phyloP scores from a whole-genome alignment of 176 grass and related monocot genomes.

The Zea mays region Zm-B73-REFERENCE-NAM-5.0 NC_050101.1:78211001-78211500 shows the following conservation, averaged over 20 bases:
- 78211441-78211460: slow-evolving; percentile 81
- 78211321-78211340: too few relatives aligned
- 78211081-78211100: background rate
- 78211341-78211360: too few relatives aligned
- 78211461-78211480: slow-evolving; percentile 93
- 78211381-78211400: too few relatives aligned
- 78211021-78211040: background rate
- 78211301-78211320: too few relatives aligned
- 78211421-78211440: slow-evolving; percentile 26
- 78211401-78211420: slow-evolving; percentile 31
- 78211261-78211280: too few relatives aligned
- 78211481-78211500: slow-evolving; percentile 88
- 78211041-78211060: background rate
- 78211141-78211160: slow-evolving; percentile 5
- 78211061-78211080: background rate
- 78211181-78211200: too few relatives aligned
- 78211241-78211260: slow-evolving; percentile 10
- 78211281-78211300: too few relatives aligned
- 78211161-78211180: slow-evolving; percentile 4
- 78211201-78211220: background rate
- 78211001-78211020: too few relatives aligned
- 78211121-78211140: slow-evolving; percentile 1
- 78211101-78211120: too few relatives aligned
- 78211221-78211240: slow-evolving; percentile 24
- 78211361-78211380: too few relatives aligned